phyloP scores from a whole-genome alignment of 106 monocot genomes.

The Dactylorhiza incarnata region DNA sequence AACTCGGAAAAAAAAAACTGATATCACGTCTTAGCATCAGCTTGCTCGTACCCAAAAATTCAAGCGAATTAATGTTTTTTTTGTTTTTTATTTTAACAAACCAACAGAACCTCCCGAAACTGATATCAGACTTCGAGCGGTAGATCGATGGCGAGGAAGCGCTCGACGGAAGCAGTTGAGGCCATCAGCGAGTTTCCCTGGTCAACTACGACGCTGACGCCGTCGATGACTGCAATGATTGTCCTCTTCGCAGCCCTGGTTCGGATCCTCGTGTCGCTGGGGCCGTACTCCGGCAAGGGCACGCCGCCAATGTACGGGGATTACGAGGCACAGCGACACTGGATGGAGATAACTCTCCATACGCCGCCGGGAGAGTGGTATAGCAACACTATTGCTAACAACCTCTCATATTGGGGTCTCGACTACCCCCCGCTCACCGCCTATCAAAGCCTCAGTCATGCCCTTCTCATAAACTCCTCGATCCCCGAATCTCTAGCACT shows the following conservation, averaged over 20 bases:
- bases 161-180: not conserved
- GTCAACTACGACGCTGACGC: constrained; percentile 14
- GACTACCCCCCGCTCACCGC: constrained; percentile 98
- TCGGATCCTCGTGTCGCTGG: constrained; percentile 60
- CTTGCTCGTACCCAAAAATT: no score
- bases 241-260: constrained; percentile 60
- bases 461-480: constrained; percentile 50
- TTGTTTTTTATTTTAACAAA: no score
- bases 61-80: no score
- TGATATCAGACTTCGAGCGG: no score
- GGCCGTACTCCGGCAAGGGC: constrained; percentile 77
- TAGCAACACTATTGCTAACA: constrained; percentile 62
- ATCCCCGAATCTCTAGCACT: constrained; percentile 58
- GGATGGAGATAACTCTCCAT: constrained; percentile 98
- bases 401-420: constrained; percentile 94
- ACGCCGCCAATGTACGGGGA: constrained; percentile 83
- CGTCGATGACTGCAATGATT: constrained; percentile 18
- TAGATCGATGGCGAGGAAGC: constrained; percentile 22
- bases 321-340: constrained; percentile 98
- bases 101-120: no score
- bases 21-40: no score
- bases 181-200: constrained; percentile 18
- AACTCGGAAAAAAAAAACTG: no score
- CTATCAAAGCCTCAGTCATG: constrained; percentile 83
- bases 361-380: constrained; percentile 66